Percentiles rank a stretch among this genome's conserved stretches.
phyloP scores from a whole-genome alignment of 2,329 filamentous ascomycete species.

The Ceratocystis eucalypticola region DNA sequence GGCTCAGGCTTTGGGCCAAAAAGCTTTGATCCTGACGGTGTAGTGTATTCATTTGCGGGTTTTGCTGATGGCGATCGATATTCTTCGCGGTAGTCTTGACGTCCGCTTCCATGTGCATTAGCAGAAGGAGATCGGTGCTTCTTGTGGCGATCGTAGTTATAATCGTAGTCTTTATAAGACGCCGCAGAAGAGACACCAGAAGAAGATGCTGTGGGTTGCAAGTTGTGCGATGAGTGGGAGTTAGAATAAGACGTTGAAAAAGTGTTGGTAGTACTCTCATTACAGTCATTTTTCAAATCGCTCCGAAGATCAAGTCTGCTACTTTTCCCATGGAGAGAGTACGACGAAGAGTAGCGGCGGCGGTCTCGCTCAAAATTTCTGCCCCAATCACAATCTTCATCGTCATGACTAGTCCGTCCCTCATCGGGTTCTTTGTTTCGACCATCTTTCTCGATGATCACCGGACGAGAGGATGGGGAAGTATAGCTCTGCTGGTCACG shows the following conservation, averaged over 20 bases:
- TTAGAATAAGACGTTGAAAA: conserved; percentile 7
- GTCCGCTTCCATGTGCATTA: neutral
- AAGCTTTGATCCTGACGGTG: conserved; percentile 8
- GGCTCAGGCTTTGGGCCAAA: conserved; percentile 19
- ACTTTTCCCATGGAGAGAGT: conserved; percentile 8
- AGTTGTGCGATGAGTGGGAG: conserved; percentile 11
- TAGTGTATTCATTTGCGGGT: conserved; percentile 12
- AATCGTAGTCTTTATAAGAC: conserved; percentile 5
- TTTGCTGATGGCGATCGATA: conserved; percentile 15
- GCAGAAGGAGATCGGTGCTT: conserved; percentile 14
- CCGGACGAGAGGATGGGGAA: conserved; percentile 7
- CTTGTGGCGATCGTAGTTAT: conserved; percentile 9
- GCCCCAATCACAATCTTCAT: neutral
- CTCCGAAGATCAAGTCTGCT: conserved; percentile 12
- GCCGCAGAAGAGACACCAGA: neutral
- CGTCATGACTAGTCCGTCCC: neutral
- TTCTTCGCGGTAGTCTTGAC: conserved; percentile 12
- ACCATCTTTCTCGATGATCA: neutral
- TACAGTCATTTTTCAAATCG: neutral
- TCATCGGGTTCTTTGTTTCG: neutral
- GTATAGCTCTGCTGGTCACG: conserved; percentile 8
- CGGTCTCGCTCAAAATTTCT: conserved; percentile 7
- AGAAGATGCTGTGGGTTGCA: neutral
- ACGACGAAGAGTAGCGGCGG: conserved; percentile 11
- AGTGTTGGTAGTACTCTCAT: conserved; percentile 5